These are phyloP conservation scores for Fusarium sulawesiense DNA, from an alignment of 2,329 filamentous ascomycete genomes.

Conservation along the genomic window DNA sequence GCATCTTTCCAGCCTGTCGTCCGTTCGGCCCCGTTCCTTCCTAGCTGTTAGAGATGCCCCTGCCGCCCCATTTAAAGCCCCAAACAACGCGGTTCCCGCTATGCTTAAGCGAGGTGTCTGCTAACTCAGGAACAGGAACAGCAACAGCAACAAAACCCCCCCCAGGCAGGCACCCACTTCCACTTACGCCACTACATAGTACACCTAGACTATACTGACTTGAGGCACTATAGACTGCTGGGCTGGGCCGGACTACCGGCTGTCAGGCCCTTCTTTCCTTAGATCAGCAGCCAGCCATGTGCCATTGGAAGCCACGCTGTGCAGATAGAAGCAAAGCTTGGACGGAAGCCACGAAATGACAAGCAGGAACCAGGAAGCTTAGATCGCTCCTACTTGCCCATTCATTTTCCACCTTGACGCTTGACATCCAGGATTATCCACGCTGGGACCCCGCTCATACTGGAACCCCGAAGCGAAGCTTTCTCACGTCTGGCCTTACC, in stretches of 20 bases:
- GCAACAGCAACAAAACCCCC: not conserved
- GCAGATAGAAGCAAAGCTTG: conserved; percentile 18
- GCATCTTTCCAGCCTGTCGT: conserved; percentile 32
- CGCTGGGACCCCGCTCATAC: conserved; percentile 16
- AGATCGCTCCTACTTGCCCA: not conserved
- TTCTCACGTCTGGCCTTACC: conserved; percentile 19
- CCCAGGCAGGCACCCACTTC: conserved; percentile 4
- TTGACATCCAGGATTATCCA: conserved; percentile 1
- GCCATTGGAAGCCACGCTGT: conserved; percentile 10
- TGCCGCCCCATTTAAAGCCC: conserved; percentile 34
- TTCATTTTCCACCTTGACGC: not conserved
- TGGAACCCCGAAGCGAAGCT: not conserved
- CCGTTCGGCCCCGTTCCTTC: conserved; percentile 25
- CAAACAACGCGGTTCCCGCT: conserved; percentile 44
- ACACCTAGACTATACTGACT: not conserved
- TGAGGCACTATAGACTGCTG: not conserved
- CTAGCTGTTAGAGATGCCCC: conserved; percentile 5
- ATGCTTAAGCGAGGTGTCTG: conserved; percentile 45
- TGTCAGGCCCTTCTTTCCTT: conserved; percentile 4
- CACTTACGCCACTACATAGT: not conserved
- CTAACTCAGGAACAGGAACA: conserved; percentile 22
- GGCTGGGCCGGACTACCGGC: not conserved
- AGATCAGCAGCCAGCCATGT: conserved; percentile 10
- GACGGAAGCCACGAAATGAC: conserved; percentile 22
- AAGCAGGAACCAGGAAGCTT: conserved; percentile 30